phyloP scores from a whole-genome alignment of 495 filamentous ascomycete species.

The Talaromyces nanjingensis region DNA sequence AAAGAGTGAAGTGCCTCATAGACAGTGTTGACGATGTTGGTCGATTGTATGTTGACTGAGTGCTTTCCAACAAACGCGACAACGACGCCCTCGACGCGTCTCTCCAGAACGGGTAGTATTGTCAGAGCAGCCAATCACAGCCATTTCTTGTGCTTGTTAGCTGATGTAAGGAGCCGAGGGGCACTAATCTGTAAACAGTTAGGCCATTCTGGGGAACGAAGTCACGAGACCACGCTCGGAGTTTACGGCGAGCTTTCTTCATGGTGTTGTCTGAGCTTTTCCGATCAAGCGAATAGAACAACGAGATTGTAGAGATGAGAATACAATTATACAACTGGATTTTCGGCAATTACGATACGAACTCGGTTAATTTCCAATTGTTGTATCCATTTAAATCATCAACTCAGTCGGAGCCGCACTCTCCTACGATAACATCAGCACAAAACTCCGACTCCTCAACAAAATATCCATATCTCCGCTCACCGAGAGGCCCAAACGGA shows the following conservation, averaged over 20 bases:
- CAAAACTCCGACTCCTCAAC: background rate
- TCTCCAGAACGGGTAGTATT: constrained; percentile 8
- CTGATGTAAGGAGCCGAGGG: background rate
- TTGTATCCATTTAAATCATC: background rate
- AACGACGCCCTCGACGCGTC: background rate
- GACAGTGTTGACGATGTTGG: background rate
- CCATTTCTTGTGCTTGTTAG: background rate
- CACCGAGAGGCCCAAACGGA: constrained; percentile 3
- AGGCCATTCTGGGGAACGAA: background rate
- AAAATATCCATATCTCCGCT: background rate
- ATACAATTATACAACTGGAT: background rate
- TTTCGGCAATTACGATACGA: background rate
- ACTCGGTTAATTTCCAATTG: background rate
- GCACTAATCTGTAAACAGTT: background rate
- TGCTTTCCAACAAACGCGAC: background rate
- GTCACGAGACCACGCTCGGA: background rate
- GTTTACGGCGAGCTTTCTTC: background rate
- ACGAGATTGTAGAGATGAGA: background rate
- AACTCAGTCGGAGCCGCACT: background rate
- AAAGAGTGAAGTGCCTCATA: background rate
- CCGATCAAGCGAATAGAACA: background rate
- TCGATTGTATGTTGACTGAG: background rate
- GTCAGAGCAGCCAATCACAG: constrained; percentile 6
- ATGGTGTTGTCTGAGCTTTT: background rate
- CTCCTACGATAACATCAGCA: background rate